These are phyloP conservation scores for Botrytis elliptica DNA, from an alignment of 2,329 filamentous ascomycete species.

Conservation along the genomic window DNA sequence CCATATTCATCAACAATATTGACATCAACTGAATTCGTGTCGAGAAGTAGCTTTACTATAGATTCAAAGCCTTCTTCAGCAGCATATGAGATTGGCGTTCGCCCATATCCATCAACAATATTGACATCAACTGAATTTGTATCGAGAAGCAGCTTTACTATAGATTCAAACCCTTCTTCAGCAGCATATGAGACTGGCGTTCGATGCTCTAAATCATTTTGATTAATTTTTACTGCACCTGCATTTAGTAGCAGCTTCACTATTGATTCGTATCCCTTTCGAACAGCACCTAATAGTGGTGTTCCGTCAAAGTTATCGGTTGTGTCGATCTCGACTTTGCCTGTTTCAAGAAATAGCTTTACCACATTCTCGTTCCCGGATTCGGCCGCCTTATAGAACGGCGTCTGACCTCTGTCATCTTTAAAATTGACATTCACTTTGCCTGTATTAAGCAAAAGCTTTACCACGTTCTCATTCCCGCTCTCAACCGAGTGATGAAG, in stretches of 20 bases:
- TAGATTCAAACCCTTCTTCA: not conserved
- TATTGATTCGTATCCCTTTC: not conserved
- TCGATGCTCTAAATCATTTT: rapidly evolving
- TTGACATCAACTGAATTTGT: not conserved
- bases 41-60: not conserved
- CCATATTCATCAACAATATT: not conserved
- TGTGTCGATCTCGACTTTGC: not conserved
- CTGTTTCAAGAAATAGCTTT: not conserved
- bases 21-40: not conserved
- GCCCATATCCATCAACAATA: not conserved
- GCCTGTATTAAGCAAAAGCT: not conserved
- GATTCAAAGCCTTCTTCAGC: not conserved
- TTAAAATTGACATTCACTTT: not conserved
- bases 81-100: not conserved
- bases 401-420: rapidly evolving
- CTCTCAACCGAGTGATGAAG: not conserved
- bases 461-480: not conserved
- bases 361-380: not conserved
- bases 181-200: not conserved
- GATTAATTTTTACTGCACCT: not conserved
- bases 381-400: not conserved
- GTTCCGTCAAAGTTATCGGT: not conserved
- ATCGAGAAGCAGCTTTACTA: not conserved
- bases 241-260: not conserved
- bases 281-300: not conserved